Conservation (phyloP, 352 stramenopile genomes). For the Phytophthora pisi region DNA sequence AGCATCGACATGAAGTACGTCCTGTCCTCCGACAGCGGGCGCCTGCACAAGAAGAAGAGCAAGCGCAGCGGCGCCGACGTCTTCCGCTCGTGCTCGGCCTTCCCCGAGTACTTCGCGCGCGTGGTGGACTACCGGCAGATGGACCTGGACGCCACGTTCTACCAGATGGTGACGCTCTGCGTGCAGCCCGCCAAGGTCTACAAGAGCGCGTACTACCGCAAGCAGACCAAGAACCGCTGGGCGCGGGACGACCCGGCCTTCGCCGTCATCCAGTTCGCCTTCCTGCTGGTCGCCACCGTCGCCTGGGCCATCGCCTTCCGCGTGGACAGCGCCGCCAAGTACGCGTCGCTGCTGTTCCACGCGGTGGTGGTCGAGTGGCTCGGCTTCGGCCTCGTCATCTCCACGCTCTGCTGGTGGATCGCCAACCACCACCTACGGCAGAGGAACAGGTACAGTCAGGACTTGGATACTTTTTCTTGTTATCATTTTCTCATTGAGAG, state of each 20-base stretch:
- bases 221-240: conserved; percentile 99
- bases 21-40: conserved; percentile 7
- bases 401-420: conserved; percentile 75
- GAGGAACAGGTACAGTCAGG: conserved; percentile 48
- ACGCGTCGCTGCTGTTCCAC: conserved; percentile 74
- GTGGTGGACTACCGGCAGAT: conserved; percentile 87
- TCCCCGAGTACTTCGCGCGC: conserved; percentile 85
- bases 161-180: conserved; percentile 90
- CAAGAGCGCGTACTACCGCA: conserved; percentile 88
- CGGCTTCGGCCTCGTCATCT: conserved; percentile 69
- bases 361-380: conserved; percentile 86
- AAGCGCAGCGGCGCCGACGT: conserved; percentile 37
- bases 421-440: conserved; percentile 76
- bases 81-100: conserved; percentile 75
- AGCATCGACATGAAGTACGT: conserved; percentile 42
- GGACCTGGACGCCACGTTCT: conserved; percentile 89
- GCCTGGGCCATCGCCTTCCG: conserved; percentile 84
- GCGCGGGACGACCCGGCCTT: conserved; percentile 97
- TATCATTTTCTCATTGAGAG: conserved; percentile 2
- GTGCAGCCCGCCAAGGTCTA: conserved; percentile 87
- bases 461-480: conserved; percentile 10
- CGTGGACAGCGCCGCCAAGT: conserved; percentile 53
- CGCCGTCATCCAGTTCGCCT: conserved; percentile 94
- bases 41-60: conserved; percentile 18
- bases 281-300: conserved; percentile 86